phyloP scores from a whole-genome alignment of 1,284 basidiomycete species.

The Heterobasidion irregulare region DNA sequence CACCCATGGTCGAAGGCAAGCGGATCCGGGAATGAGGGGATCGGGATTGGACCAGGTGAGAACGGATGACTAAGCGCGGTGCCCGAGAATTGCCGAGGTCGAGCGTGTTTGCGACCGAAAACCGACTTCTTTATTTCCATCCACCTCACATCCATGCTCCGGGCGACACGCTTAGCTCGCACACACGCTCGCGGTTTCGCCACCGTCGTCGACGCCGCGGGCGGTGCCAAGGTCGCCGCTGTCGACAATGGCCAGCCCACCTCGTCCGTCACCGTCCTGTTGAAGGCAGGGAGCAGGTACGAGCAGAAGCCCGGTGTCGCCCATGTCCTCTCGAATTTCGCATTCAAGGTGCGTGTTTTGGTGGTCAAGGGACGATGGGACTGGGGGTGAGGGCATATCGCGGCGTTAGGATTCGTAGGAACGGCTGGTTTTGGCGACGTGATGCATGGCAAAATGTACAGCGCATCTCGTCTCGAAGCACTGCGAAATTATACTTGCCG shows the following conservation, averaged over 20 bases:
- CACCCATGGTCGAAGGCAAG: background rate
- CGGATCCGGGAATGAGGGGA: background rate
- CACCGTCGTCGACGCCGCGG: slow-evolving; percentile 65
- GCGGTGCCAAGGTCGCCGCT: slow-evolving; percentile 80
- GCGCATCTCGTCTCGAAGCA: background rate
- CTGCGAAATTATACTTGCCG: background rate
- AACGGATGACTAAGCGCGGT: background rate
- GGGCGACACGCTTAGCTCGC: slow-evolving; percentile 10
- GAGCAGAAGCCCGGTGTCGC: slow-evolving; percentile 84
- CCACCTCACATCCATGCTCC: slow-evolving; percentile 9
- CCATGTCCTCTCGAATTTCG: slow-evolving; percentile 91
- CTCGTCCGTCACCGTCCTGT: slow-evolving; percentile 77
- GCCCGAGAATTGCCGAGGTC: background rate
- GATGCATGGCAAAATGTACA: background rate
- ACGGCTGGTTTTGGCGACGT: background rate
- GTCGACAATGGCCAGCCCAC: slow-evolving; percentile 78
- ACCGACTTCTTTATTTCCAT: no score
- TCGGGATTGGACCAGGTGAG: background rate
- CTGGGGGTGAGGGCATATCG: background rate
- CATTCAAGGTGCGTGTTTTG: slow-evolving; percentile 75
- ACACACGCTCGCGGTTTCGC: slow-evolving; percentile 57
- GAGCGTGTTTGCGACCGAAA: no score
- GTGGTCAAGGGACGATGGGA: background rate
- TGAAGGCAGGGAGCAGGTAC: slow-evolving; percentile 87
- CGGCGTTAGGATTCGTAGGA: background rate